phyloP scores from a whole-genome alignment of 2,329 filamentous ascomycete species.

The Fusarium coicis region DNA sequence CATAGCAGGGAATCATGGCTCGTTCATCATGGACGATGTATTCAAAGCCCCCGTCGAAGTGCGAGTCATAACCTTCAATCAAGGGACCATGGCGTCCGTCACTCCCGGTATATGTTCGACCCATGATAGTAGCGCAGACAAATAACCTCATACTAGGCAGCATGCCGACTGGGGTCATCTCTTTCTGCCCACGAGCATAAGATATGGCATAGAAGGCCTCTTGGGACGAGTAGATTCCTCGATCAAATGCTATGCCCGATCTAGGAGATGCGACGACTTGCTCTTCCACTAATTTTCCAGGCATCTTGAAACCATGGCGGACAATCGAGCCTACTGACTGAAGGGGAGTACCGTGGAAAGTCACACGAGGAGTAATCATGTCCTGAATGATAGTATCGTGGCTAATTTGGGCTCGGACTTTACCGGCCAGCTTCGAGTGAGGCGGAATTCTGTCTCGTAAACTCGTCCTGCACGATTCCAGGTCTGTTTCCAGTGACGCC shows the following conservation, averaged over 20 bases:
- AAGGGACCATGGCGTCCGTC: conserved; percentile 32
- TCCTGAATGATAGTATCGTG: conserved; percentile 50
- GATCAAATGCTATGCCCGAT: conserved; percentile 52
- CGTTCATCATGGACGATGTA: conserved; percentile 57
- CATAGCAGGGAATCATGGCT: conserved; percentile 58
- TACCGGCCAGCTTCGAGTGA: conserved; percentile 21
- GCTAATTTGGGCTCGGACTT: not conserved
- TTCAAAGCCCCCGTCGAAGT: conserved; percentile 52
- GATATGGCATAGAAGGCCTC: conserved; percentile 51
- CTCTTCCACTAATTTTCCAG: conserved; percentile 40
- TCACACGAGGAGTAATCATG: conserved; percentile 50
- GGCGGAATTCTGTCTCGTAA: conserved; percentile 19
- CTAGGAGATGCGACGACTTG: conserved; percentile 24
- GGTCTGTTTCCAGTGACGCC: conserved; percentile 36
- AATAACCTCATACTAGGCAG: conserved; percentile 55
- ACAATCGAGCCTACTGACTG: conserved; percentile 55
- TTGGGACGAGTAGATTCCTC: conserved; percentile 58
- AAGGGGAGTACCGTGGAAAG: conserved; percentile 55
- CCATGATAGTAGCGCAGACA: conserved; percentile 60
- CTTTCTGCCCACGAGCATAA: conserved; percentile 48
- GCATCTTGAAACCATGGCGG: conserved; percentile 55
- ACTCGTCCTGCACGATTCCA: conserved; percentile 25
- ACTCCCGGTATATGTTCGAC: conserved; percentile 41
- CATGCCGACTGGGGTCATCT: conserved; percentile 44
- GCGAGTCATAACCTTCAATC: conserved; percentile 49